A percentile compares a stretch with the other conserved stretches of the same genome.
Conservation (phyloP, 2,329 filamentous ascomycete genomes). For the Huntiella savannae region DNA sequence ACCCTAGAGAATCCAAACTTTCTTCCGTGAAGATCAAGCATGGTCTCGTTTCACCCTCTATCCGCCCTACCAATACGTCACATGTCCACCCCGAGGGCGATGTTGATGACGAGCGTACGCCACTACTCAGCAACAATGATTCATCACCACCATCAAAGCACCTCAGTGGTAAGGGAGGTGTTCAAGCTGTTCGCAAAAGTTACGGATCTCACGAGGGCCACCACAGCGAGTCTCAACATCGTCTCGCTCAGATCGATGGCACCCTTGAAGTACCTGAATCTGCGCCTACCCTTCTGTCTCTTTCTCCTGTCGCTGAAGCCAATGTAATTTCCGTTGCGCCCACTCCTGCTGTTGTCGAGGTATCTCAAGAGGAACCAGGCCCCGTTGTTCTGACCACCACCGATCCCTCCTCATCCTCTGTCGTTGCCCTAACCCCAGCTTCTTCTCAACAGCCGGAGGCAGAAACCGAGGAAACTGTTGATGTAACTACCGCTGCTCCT, state of each 20-base stretch:
- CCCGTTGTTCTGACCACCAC: no score
- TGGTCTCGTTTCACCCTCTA: constrained; percentile 16
- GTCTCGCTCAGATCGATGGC: neutral
- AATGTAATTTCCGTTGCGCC: neutral
- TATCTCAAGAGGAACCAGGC: no score
- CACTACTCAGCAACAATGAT: constrained; percentile 13
- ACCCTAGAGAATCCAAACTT: constrained; percentile 41
- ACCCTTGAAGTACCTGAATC: neutral
- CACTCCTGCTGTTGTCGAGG: neutral
- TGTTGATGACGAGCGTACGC: constrained; percentile 17
- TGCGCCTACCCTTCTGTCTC: neutral
- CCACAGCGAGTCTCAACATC: constrained; percentile 2
- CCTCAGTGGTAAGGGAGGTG: constrained; percentile 14
- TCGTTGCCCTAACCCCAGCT: no score
- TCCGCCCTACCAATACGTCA: neutral
- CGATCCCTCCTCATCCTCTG: no score
- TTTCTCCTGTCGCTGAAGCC: constrained; percentile 1
- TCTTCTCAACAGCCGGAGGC: neutral
- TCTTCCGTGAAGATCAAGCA: constrained; percentile 50
- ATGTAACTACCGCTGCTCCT: neutral
- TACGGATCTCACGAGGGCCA: constrained; percentile 1
- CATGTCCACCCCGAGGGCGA: constrained; percentile 1
- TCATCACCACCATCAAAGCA: neutral
- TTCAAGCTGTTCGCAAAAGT: constrained; percentile 7
- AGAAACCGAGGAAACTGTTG: neutral